Percentiles rank a stretch among this genome's conserved stretches.
These are phyloP conservation scores for Arctostaphylos glauca DNA, from an alignment of 148 eudicot species.

Conservation along the genomic window DNA sequence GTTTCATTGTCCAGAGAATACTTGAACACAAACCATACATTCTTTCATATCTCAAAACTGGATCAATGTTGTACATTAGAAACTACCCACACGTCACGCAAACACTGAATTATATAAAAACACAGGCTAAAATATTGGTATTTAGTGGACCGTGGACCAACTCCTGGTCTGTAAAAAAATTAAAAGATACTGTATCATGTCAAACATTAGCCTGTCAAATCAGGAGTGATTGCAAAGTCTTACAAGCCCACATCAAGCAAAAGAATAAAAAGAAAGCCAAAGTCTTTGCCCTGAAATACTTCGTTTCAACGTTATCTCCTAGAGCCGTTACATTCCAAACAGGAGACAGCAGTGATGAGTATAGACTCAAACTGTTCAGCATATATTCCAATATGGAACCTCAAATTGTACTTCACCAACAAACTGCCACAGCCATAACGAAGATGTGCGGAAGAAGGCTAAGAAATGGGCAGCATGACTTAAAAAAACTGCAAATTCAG, in stretches of 20 bases:
- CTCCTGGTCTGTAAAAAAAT: neutral
- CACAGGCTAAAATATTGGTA: neutral
- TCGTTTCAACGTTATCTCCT: neutral
- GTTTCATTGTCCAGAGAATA: neutral
- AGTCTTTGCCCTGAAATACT: neutral
- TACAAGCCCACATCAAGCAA: neutral
- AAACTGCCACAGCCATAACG: neutral
- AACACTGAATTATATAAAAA: neutral
- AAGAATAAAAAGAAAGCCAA: neutral
- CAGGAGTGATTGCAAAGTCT: neutral
- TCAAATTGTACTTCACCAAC: neutral
- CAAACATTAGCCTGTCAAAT: neutral
- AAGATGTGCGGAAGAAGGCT: neutral
- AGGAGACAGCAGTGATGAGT: neutral
- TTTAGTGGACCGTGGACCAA: neutral
- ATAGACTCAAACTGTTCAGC: neutral
- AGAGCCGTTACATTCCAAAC: neutral
- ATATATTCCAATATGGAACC: neutral
- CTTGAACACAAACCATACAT: neutral
- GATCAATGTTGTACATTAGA: neutral
- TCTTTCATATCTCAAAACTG: neutral
- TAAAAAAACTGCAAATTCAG: no score
- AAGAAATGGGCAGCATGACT: neutral
- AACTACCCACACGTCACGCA: neutral
- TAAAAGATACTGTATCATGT: neutral